Evolutionary conservation across 768 basidiomycete species (phyloP).

Genomic region (Pisolithus marmoratus): DNA sequence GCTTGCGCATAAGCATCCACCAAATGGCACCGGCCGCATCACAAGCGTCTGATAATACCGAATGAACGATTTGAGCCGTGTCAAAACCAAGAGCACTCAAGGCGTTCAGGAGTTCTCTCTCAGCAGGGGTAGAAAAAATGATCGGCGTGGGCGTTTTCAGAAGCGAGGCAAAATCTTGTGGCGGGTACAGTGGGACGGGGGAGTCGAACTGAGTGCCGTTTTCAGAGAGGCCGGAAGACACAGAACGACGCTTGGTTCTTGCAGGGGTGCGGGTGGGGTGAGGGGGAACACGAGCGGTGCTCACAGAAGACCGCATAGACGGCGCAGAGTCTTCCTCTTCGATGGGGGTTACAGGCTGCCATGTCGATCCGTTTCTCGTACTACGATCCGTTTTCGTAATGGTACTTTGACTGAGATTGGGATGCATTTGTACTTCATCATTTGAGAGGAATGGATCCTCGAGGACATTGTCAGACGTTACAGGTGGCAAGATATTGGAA

Average conservation of each 20-base stretch:
- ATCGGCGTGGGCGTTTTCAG: constrained; percentile 64
- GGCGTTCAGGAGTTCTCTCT: constrained; percentile 72
- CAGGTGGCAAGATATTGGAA: constrained; percentile 45
- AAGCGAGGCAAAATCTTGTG: constrained; percentile 57
- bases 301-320: constrained; percentile 24
- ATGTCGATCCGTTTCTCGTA: constrained; percentile 27
- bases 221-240: constrained; percentile 81
- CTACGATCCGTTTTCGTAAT: constrained; percentile 39
- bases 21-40: constrained; percentile 87
- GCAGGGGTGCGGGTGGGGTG: constrained; percentile 83
- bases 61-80: constrained; percentile 92
- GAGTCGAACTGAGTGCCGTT: constrained; percentile 47
- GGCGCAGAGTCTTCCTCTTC: constrained; percentile 41
- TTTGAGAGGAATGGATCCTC: constrained; percentile 11
- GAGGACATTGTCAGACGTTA: constrained; percentile 39
- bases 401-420: constrained; percentile 54
- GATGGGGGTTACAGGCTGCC: constrained; percentile 43
- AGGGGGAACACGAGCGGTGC: constrained; percentile 39
- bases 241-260: constrained; percentile 91
- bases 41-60: constrained; percentile 86
- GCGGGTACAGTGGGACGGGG: constrained; percentile 30
- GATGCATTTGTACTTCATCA: constrained; percentile 34
- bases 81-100: constrained; percentile 82
- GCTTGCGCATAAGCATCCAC: constrained; percentile 92
- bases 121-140: constrained; percentile 82